These are phyloP conservation scores for Leucaena leucocephala DNA, from an alignment of 306 rosid species.

Conservation along the genomic window DNA sequence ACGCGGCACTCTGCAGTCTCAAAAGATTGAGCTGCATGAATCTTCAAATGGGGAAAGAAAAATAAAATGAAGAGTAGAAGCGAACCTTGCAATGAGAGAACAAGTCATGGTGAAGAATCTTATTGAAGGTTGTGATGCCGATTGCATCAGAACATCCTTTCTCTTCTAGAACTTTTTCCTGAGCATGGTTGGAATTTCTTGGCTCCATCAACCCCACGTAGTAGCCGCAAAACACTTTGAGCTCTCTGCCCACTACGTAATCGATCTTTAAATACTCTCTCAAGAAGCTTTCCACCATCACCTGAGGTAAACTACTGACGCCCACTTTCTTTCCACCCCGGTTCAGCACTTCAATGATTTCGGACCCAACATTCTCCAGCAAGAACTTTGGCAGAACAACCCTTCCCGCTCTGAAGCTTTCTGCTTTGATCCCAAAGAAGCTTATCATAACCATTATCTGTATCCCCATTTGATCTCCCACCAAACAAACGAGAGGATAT, in stretches of 20 bases:
- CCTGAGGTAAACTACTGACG: constrained; percentile 54
- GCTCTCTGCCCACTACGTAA: constrained; percentile 59
- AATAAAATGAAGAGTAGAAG: not conserved
- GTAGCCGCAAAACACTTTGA: constrained; percentile 66
- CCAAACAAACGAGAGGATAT: constrained; percentile 62
- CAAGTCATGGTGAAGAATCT: constrained; percentile 34
- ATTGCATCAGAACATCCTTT: constrained; percentile 36
- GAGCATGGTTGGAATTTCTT: not conserved
- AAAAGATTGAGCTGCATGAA: not conserved
- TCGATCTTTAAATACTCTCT: constrained; percentile 72
- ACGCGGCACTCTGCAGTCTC: not conserved
- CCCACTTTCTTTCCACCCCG: constrained; percentile 54
- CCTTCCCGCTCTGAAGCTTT: constrained; percentile 55
- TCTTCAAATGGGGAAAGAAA: not conserved
- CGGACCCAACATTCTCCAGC: constrained; percentile 68
- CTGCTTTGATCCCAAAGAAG: constrained; percentile 69
- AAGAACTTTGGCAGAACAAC: constrained; percentile 72
- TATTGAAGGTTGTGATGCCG: constrained; percentile 50
- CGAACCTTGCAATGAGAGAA: constrained; percentile 63
- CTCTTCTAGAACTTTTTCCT: constrained; percentile 35
- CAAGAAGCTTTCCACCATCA: constrained; percentile 72
- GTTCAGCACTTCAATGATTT: constrained; percentile 52
- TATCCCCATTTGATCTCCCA: constrained; percentile 48
- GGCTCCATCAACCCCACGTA: constrained; percentile 69
- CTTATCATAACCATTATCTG: constrained; percentile 69